A percentile compares a stretch with the other conserved stretches of the same genome.
Conservation (phyloP, 495 filamentous ascomycete species). For the Penicillium ochrochloron region DNA sequence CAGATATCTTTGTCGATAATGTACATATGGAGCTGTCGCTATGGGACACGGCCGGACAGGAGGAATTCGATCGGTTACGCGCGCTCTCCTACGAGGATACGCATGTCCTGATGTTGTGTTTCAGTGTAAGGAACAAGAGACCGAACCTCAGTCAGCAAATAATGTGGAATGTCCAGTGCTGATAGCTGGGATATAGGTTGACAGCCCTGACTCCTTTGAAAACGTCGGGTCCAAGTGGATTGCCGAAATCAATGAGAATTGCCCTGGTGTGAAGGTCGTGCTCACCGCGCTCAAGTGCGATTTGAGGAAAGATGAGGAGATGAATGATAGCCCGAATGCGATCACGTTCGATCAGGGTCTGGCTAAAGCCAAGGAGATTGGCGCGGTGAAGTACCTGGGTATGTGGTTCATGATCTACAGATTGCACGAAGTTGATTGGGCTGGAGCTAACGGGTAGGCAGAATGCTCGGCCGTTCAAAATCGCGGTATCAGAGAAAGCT, state of each 20-base stretch:
- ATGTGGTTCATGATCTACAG: constrained; percentile 25
- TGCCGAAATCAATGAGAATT: constrained; percentile 96
- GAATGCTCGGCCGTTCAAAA: constrained; percentile 99
- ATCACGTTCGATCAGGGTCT: constrained; percentile 93
- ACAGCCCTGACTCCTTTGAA: constrained; percentile 93
- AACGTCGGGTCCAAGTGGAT: constrained; percentile 99
- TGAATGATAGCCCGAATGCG: constrained; percentile 64
- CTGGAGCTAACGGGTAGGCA: constrained; percentile 27
- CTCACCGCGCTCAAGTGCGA: constrained; percentile 98
- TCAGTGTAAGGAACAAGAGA: constrained; percentile 60
- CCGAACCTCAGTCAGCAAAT: not conserved
- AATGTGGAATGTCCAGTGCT: constrained; percentile 7
- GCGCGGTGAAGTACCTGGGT: constrained; percentile 88
- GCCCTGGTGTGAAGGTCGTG: constrained; percentile 89
- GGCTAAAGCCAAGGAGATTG: constrained; percentile 87
- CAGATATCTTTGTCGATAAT: constrained; percentile 97
- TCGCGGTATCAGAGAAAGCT: constrained; percentile 95
- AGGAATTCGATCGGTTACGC: constrained; percentile 97
- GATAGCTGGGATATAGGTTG: constrained; percentile 58
- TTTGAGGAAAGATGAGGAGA: constrained; percentile 72
- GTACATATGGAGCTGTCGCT: constrained; percentile 95
- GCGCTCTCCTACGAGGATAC: constrained; percentile 97
- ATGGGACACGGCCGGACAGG: constrained; percentile 98
- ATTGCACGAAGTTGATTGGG: not conserved
- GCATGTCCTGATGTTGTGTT: constrained; percentile 98